Evolutionary conservation across 2,329 filamentous ascomycete genomes (phyloP).

Genomic region (Fusarium sulawesiense): DNA sequence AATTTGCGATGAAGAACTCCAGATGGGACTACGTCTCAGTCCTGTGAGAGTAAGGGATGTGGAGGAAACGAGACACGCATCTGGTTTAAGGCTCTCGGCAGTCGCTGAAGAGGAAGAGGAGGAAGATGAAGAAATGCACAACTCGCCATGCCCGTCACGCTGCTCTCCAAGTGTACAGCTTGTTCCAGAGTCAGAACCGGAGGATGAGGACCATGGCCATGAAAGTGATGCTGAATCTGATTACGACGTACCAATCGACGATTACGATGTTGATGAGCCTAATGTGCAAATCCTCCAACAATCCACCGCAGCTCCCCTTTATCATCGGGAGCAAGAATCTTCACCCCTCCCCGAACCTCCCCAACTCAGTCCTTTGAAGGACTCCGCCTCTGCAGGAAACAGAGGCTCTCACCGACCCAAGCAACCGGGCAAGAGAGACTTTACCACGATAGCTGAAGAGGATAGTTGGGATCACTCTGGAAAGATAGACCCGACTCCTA

Average conservation of each 20-base stretch:
- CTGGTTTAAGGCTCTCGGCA: slow-evolving; percentile 56
- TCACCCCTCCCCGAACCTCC: slow-evolving; percentile 61
- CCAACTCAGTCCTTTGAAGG: slow-evolving; percentile 63
- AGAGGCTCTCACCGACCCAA: slow-evolving; percentile 48
- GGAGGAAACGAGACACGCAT: slow-evolving; percentile 57
- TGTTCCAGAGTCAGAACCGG: slow-evolving; percentile 38
- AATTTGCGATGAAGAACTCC: slow-evolving; percentile 75
- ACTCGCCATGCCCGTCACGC: slow-evolving; percentile 48
- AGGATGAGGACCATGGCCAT: slow-evolving; percentile 43
- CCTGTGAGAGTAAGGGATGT: slow-evolving; percentile 67
- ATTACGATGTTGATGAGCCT: slow-evolving; percentile 56
- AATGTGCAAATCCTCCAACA: slow-evolving; percentile 60
- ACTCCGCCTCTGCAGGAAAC: slow-evolving; percentile 64
- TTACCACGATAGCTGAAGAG: slow-evolving; percentile 61
- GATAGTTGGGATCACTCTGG: slow-evolving; percentile 57
- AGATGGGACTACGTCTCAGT: slow-evolving; percentile 74
- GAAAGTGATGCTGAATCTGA: slow-evolving; percentile 55
- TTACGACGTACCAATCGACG: slow-evolving; percentile 59
- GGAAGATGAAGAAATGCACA: slow-evolving; percentile 48
- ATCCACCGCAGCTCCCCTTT: slow-evolving; percentile 50
- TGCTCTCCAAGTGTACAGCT: slow-evolving; percentile 29
- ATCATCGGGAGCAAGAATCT: slow-evolving; percentile 51
- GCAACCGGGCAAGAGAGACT: slow-evolving; percentile 53
- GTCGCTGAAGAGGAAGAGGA: slow-evolving; percentile 64
- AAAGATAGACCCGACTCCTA: slow-evolving; percentile 24